Evolutionary conservation across 2,329 filamentous ascomycete genomes (phyloP).

Genomic region (Aspergillus terreus): DNA sequence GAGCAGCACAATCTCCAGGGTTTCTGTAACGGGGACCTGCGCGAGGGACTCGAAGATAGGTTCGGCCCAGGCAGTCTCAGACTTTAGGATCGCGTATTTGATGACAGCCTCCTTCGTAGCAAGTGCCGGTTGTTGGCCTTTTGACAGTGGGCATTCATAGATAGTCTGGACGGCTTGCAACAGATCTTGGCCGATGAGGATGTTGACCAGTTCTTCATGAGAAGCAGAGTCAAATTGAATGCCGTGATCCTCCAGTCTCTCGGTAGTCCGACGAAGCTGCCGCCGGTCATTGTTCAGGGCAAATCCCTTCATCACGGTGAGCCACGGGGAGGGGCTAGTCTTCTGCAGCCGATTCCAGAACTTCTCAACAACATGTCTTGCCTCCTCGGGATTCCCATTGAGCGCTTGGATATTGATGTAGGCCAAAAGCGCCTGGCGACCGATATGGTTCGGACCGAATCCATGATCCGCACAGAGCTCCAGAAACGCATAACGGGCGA

Average conservation of each 20-base stretch:
- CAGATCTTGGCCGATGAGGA: constrained; percentile 58
- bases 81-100: constrained; percentile 57
- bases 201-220: constrained; percentile 54
- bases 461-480: constrained; percentile 38
- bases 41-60: constrained; percentile 52
- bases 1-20: constrained; percentile 70
- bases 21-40: constrained; percentile 48
- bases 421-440: constrained; percentile 37
- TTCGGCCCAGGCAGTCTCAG: constrained; percentile 60
- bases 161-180: constrained; percentile 63
- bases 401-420: constrained; percentile 51
- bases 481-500: constrained; percentile 37
- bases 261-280: constrained; percentile 54
- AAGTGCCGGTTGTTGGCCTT: constrained; percentile 39
- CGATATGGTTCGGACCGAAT: constrained; percentile 38
- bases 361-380: constrained; percentile 44
- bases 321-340: constrained; percentile 39
- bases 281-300: constrained; percentile 56
- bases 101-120: constrained; percentile 55
- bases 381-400: constrained; percentile 55
- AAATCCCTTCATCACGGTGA: constrained; percentile 58
- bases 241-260: constrained; percentile 51
- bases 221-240: constrained; percentile 43
- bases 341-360: constrained; percentile 35
- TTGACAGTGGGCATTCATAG: constrained; percentile 56